Base-by-base conservation (phyloP, 2,329 filamentous ascomycete species). In the Xylaria sp. region DNA sequence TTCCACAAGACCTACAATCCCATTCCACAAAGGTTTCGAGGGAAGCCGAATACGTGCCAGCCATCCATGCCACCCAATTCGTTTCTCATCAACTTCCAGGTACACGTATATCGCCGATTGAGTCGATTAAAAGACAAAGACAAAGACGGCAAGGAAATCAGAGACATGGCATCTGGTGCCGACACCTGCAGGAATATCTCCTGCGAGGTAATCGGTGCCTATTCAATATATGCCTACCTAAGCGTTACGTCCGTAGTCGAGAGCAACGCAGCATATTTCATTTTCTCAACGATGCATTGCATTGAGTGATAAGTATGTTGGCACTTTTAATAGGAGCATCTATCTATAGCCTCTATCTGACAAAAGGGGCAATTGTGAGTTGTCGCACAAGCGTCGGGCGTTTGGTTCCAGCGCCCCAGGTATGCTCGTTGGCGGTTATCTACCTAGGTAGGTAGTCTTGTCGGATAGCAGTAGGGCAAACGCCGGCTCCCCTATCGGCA, bases 171-270 rank as follows among this genome's bases (percentile, higher is more conserved):
- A 70, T 61, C 48, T 48, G 60, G 32, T 54, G 47, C 68, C 68
- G 65, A 70, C 62, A 61, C 54, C 45, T 69, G 65, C 68, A 70
- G 65, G n/a, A 57, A 47, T 47, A 36, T 58, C 36, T 50, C n/a
- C 60, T 69, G 56, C 56, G 63, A 65, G 45, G 62, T 65, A 62
- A 65, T 61, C 66, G 42, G 47, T 58, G 42, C 56, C 42, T 56
- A 24, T 61, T 48, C 24, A 51, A 48, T 39, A 51, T 14, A 54
- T 27, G 24, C 24, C 2, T 27, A 27, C n/a, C n/a, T n/a, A 11
- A 57, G 14, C 32, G 27, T 39, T 17, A 36, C 36, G 39, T 53
- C n/a, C 24, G 36, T 60, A 42, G 32, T 55, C 19, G 9, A 62
- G 21, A 50, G 57, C 36, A 45, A 24, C 50, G 14, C 19, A 19